Conservation (phyloP, 2,329 filamentous ascomycete genomes). For the Trichoderma semiorbis region DNA sequence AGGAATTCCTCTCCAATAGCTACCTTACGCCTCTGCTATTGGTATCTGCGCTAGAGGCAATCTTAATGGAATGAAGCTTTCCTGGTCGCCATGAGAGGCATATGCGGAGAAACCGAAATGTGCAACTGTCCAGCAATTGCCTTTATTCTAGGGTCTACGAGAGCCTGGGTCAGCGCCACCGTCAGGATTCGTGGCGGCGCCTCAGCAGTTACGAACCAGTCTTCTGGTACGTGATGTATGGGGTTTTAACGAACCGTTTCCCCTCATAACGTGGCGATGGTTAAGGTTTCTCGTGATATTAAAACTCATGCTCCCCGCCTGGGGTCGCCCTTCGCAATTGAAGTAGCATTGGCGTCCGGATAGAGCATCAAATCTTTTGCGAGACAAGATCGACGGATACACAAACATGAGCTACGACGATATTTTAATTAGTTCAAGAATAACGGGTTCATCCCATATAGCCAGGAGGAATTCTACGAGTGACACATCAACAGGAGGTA, state of each 20-base stretch:
- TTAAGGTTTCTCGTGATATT: background rate
- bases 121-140: background rate
- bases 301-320: background rate
- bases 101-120: background rate
- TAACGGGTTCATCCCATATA: background rate
- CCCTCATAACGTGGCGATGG: background rate
- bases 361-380: background rate
- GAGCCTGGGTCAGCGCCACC: background rate
- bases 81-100: background rate
- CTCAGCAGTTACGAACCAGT: background rate
- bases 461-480: background rate
- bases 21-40: background rate
- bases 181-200: slow-evolving; percentile 3
- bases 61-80: background rate
- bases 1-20: background rate
- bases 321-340: background rate
- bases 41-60: background rate
- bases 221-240: background rate
- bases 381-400: background rate
- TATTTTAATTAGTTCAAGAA: background rate
- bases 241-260: background rate
- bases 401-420: background rate
- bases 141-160: background rate
- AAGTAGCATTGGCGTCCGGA: background rate
- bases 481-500: background rate